Evolutionary conservation across 1,284 basidiomycete genomes (phyloP).

Genomic region (Sanguinoderma infundibulare): DNA sequence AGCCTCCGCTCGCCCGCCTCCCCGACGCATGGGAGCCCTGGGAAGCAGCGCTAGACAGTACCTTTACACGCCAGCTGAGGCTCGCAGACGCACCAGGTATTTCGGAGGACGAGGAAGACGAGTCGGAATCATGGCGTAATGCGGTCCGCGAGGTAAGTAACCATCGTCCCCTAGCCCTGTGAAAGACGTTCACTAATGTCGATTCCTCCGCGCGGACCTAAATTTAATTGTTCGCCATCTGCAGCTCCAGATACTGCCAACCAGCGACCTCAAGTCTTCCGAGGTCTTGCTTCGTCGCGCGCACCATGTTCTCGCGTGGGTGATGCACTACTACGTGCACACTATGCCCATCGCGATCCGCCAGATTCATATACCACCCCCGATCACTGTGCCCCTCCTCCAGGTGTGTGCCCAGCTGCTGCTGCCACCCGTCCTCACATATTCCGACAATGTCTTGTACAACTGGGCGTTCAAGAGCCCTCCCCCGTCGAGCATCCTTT

Average conservation of each 20-base stretch:
- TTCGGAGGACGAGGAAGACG: constrained; percentile 46
- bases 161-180: background rate
- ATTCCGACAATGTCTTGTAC: constrained; percentile 93
- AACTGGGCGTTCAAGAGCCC: constrained; percentile 71
- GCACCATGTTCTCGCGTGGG: constrained; percentile 85
- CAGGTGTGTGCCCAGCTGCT: constrained; percentile 77
- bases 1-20: constrained; percentile 72
- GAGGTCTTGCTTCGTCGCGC: constrained; percentile 79
- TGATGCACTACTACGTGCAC: constrained; percentile 91
- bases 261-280: constrained; percentile 53
- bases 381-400: constrained; percentile 82
- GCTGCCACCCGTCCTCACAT: constrained; percentile 90
- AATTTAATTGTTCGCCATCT: too few species aligned
- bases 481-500: constrained; percentile 27
- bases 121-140: constrained; percentile 65
- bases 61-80: constrained; percentile 53
- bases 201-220: background rate
- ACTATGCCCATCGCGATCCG: constrained; percentile 58
- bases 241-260: constrained; percentile 57
- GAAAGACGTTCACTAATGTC: background rate
- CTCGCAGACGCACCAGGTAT: constrained; percentile 55
- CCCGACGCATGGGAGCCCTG: constrained; percentile 68
- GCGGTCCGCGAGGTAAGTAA: constrained; percentile 59
- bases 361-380: constrained; percentile 67
- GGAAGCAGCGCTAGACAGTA: constrained; percentile 67